A percentile compares a stretch with the other conserved stretches of the same genome.
These are phyloP conservation scores for Entoloma clypeatum DNA, from an alignment of 1,284 basidiomycete genomes.

Conservation along the genomic window DNA sequence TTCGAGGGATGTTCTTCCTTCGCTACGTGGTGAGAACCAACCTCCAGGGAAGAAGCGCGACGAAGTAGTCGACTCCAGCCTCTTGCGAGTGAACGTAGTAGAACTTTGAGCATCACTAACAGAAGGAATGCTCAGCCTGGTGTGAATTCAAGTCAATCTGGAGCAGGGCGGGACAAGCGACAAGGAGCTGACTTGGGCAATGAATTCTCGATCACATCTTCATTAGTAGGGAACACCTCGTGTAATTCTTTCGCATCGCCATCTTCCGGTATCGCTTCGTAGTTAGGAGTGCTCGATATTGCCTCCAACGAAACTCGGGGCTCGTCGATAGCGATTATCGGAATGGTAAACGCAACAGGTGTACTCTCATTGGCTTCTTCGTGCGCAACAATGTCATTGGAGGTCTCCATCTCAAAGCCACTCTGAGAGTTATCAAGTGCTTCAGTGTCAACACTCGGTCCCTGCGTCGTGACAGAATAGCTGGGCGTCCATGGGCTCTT, in stretches of 20 bases:
- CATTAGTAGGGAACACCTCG: too few species aligned
- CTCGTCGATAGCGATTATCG: too few species aligned
- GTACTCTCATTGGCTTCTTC: too few species aligned
- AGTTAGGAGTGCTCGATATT: too few species aligned
- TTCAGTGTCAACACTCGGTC: conserved; percentile 20
- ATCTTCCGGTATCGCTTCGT: too few species aligned
- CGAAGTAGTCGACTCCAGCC: conserved; percentile 49
- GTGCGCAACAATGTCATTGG: too few species aligned
- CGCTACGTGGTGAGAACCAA: conserved; percentile 45
- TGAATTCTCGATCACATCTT: too few species aligned
- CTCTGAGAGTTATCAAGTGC: conserved; percentile 13
- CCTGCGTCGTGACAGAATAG: conserved; percentile 35
- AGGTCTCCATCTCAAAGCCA: neutral
- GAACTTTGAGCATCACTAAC: conserved; percentile 13
- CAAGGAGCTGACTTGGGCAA: too few species aligned
- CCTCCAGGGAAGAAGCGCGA: conserved; percentile 55
- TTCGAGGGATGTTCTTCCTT: conserved; percentile 46
- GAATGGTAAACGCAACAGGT: too few species aligned
- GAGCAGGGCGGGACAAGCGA: too few species aligned
- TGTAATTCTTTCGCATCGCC: too few species aligned
- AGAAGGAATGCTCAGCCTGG: conserved; percentile 15
- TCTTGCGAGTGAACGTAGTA: conserved; percentile 31
- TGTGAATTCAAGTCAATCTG: neutral
- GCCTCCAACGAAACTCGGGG: too few species aligned
- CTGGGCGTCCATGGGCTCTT: conserved; percentile 37